Evolutionary conservation across 495 filamentous ascomycete species (phyloP).

Genomic region (Neurospora discreta): DNA sequence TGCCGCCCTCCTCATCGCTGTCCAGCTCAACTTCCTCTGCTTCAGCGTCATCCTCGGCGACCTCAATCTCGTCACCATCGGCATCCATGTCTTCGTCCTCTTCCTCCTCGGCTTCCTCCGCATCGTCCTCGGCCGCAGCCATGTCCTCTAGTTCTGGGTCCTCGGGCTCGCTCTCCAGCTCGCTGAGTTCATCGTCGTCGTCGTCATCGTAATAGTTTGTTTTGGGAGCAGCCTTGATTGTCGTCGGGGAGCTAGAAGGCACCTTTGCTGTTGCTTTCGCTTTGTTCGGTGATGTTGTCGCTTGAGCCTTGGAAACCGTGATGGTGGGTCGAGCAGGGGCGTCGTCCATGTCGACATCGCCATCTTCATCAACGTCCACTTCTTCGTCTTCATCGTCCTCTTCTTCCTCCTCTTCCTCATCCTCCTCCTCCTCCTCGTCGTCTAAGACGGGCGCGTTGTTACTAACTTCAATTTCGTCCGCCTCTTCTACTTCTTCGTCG

Average conservation of each 20-base stretch:
- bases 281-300: slow-evolving; percentile 13
- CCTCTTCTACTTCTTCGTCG: slow-evolving; percentile 22
- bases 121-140: slow-evolving; percentile 40
- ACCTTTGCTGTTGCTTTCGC: slow-evolving; percentile 7
- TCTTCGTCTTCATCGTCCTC: slow-evolving; percentile 24
- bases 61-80: slow-evolving; percentile 56
- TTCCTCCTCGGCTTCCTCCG: slow-evolving; percentile 32
- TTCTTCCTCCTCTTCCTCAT: slow-evolving; percentile 14
- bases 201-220: slow-evolving; percentile 33
- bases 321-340: slow-evolving; percentile 27
- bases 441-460: slow-evolving; percentile 24
- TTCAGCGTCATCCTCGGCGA: slow-evolving; percentile 39
- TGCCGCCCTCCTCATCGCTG: slow-evolving; percentile 47
- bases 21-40: slow-evolving; percentile 52
- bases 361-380: slow-evolving; percentile 38
- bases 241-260: neutral
- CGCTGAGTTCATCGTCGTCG: slow-evolving; percentile 36
- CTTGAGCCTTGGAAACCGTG: slow-evolving; percentile 30
- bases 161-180: slow-evolving; percentile 36
- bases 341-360: slow-evolving; percentile 36
- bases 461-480: slow-evolving; percentile 29
- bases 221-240: slow-evolving; percentile 11
- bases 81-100: slow-evolving; percentile 42
- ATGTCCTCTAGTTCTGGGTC: slow-evolving; percentile 32
- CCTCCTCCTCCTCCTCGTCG: slow-evolving; percentile 3